phyloP scores from a whole-genome alignment of 2,329 filamentous ascomycete species.

The Cercospora canescens region DNA sequence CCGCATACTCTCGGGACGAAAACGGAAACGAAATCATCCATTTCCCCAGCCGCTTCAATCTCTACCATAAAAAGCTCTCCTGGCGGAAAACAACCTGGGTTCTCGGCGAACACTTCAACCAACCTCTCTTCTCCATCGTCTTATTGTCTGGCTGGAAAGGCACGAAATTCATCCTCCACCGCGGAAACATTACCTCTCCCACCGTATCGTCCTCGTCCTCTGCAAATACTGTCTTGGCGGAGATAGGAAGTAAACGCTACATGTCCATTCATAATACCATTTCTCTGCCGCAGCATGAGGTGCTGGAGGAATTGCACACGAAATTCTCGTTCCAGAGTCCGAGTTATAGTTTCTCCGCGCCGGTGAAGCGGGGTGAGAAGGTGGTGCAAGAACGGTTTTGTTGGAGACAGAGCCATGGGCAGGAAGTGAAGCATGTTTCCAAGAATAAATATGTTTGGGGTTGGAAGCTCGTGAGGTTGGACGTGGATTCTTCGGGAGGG shows the following conservation, averaged over 20 bases:
- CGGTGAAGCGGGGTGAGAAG: constrained; percentile 12
- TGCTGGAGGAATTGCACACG: constrained; percentile 11
- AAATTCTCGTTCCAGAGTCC: constrained; percentile 9
- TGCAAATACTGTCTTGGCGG: constrained; percentile 4
- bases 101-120: constrained; percentile 15
- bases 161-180: constrained; percentile 12
- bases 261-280: constrained; percentile 11
- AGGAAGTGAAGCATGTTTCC: constrained; percentile 19
- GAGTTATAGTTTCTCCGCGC: constrained; percentile 12
- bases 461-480: constrained; percentile 23
- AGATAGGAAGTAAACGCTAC: constrained; percentile 1
- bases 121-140: constrained; percentile 15
- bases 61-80: constrained; percentile 14
- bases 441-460: constrained; percentile 17
- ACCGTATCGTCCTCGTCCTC: background rate
- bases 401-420: constrained; percentile 23
- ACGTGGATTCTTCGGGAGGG: background rate
- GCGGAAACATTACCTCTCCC: background rate
- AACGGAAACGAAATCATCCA: background rate
- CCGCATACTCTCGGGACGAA: background rate
- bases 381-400: constrained; percentile 16
- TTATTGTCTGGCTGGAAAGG: constrained; percentile 15
- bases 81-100: constrained; percentile 12
- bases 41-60: constrained; percentile 11
- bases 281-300: constrained; percentile 8